Base-by-base conservation (phyloP, 495 filamentous ascomycete genomes). In the Hypoxylon fuscum region DNA sequence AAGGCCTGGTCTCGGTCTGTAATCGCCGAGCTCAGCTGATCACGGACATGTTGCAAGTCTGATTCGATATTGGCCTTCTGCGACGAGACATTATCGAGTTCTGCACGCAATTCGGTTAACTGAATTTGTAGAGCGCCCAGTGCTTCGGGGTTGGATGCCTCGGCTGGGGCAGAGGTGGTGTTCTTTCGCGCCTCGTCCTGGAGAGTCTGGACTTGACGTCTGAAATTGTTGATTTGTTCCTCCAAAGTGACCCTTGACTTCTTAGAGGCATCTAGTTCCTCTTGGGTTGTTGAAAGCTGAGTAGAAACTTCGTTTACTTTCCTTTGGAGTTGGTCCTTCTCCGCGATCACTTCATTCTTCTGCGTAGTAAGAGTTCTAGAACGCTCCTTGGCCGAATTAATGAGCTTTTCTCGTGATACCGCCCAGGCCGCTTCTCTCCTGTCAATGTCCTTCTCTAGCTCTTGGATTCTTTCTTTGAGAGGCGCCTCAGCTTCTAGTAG, bases 381-480 rank as follows among this genome's bases (percentile, higher is more conserved):
- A 61, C 75, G 65, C 32, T 79, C 72, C 70, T 85, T 86, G 54
- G 81, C 81, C 50, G 80, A 78, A 7, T 72, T 75, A 8, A 79
- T 71, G 0, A 84, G 64, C 37, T 73, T 77, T 37, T 74, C 71
- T 34, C 73, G 69, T 7, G 69, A 73, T 1, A 69, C 47, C 29
- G 72, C 65, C 81, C 81, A 84, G 9, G 63, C 54, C 9, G 57
- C 70, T 12, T 82, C 76, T 64, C 82, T 81, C n/a, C 70, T 66
- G 45, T 77, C 77, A 27, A 79, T 55, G 6, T 65, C 63, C 14
- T 66, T 56, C 54, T 85, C 78, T 9, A 77, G 66, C 42, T 76
- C 76, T 35, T 76, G 64, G 7, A 87, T 51, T 59, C 84, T 79
- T 41, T 84, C 76, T 68, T 87, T 83, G 1, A 96, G 78, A 1